Conservation (phyloP, 495 filamentous ascomycete species). For the Penicillium cinerascens region DNA sequence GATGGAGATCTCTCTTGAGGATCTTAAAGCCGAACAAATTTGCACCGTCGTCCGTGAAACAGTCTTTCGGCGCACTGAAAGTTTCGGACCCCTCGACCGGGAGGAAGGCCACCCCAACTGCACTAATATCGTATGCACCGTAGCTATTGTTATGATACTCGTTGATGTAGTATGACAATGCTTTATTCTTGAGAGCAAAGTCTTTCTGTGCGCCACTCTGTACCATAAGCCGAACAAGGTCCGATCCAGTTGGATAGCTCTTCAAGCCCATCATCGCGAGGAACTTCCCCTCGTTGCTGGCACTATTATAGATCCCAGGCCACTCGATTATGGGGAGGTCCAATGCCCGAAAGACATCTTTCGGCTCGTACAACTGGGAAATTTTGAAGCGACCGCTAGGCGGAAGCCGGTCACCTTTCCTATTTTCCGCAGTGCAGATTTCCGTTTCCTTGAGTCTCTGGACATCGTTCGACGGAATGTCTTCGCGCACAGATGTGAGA, state of each 20-base stretch:
- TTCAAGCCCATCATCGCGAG: slow-evolving; percentile 67
- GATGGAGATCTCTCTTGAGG: slow-evolving; percentile 65
- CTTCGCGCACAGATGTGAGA: slow-evolving; percentile 79
- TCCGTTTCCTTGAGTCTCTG: slow-evolving; percentile 69
- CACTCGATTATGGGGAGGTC: slow-evolving; percentile 80
- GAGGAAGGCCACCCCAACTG: slow-evolving; percentile 61
- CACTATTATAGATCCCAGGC: slow-evolving; percentile 62
- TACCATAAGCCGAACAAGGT: slow-evolving; percentile 73
- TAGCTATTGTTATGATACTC: slow-evolving; percentile 79
- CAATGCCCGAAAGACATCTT: slow-evolving; percentile 62
- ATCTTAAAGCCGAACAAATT: slow-evolving; percentile 76
- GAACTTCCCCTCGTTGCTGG: slow-evolving; percentile 69
- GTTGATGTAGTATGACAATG: slow-evolving; percentile 77
- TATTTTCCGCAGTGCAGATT: slow-evolving; percentile 76
- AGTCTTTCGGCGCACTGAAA: slow-evolving; percentile 67
- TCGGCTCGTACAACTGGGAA: slow-evolving; percentile 82
- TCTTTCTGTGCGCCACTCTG: slow-evolving; percentile 54
- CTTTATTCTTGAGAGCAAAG: slow-evolving; percentile 52
- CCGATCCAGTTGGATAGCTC: slow-evolving; percentile 61
- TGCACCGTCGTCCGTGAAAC: slow-evolving; percentile 76
- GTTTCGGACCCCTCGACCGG: slow-evolving; percentile 63
- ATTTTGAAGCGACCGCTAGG: slow-evolving; percentile 66
- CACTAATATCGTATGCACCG: slow-evolving; percentile 51
- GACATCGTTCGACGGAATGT: slow-evolving; percentile 84
- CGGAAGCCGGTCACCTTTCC: slow-evolving; percentile 8